phyloP scores from a whole-genome alignment of 2,329 filamentous ascomycete genomes.

The Aspergillus fumigatiaffinis region DNA sequence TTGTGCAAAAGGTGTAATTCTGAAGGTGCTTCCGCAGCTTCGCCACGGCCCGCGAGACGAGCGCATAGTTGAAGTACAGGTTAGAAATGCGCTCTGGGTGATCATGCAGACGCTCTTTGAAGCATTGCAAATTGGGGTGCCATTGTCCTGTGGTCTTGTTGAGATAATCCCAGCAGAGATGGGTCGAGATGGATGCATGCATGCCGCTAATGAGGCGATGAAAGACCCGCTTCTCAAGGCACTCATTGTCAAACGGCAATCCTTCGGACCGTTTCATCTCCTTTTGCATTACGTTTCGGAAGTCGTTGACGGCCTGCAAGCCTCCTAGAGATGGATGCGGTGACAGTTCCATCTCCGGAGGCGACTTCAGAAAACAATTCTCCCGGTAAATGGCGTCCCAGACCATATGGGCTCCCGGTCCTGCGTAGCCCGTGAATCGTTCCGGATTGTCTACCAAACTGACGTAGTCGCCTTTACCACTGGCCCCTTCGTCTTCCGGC shows the following conservation, averaged over 20 bases:
- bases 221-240: constrained; percentile 97
- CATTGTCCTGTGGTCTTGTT: constrained; percentile 93
- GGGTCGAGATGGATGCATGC: constrained; percentile 95
- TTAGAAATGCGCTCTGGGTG: constrained; percentile 92
- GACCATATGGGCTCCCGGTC: constrained; percentile 78
- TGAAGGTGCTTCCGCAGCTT: constrained; percentile 82
- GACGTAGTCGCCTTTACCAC: constrained; percentile 91
- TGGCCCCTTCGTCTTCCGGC: constrained; percentile 84
- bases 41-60: constrained; percentile 85
- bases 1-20: constrained; percentile 86
- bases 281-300: constrained; percentile 56
- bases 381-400: constrained; percentile 97
- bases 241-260: constrained; percentile 82
- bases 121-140: constrained; percentile 87
- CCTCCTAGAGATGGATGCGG: constrained; percentile 37
- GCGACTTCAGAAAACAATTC: constrained; percentile 75
- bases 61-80: constrained; percentile 97
- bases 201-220: constrained; percentile 93
- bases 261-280: constrained; percentile 47
- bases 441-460: constrained; percentile 91
- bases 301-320: constrained; percentile 56
- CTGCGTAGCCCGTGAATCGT: constrained; percentile 89
- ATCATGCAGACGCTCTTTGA: constrained; percentile 76
- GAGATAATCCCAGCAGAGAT: constrained; percentile 92
- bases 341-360: constrained; percentile 24